These are phyloP conservation scores for Aspergillus taichungensis DNA, from an alignment of 495 filamentous ascomycete species.

Conservation along the genomic window DNA sequence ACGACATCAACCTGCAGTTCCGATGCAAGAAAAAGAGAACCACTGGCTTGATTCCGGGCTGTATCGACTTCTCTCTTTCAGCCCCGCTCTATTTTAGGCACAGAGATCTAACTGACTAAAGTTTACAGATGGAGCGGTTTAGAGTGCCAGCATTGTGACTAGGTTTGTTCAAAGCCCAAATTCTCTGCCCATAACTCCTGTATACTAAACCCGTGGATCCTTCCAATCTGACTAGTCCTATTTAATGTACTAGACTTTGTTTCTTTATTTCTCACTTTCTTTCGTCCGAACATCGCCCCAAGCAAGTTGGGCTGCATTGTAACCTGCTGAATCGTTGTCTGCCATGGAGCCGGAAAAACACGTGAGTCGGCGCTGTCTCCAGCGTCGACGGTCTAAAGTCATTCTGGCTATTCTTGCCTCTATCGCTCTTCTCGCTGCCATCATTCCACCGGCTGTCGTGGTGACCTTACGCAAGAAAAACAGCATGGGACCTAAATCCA, in stretches of 20 bases:
- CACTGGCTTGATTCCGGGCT: slow-evolving; percentile 1
- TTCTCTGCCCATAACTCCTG: no score
- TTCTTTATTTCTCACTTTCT: no score
- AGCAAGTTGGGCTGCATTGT: no score
- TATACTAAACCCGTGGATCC: no score
- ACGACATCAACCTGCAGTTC: slow-evolving; percentile 8
- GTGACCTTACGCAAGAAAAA: slow-evolving; percentile 24
- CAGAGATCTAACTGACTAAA: neutral
- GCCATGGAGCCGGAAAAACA: slow-evolving; percentile 24
- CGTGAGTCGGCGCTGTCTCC: slow-evolving; percentile 29
- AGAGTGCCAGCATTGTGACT: no score
- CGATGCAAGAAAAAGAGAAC: neutral
- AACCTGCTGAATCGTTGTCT: neutral
- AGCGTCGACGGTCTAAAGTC: slow-evolving; percentile 22
- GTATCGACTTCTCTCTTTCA: neutral
- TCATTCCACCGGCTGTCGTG: slow-evolving; percentile 29
- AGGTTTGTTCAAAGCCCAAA: no score
- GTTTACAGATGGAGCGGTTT: no score
- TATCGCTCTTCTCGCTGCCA: slow-evolving; percentile 24
- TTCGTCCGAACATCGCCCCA: no score
- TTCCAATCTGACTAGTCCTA: no score
- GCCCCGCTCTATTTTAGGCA: slow-evolving; percentile 22
- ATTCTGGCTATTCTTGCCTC: slow-evolving; percentile 17
- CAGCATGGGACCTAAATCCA: slow-evolving; percentile 36
- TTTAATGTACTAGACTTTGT: no score